Evolutionary conservation across 2,329 filamentous ascomycete species (phyloP).

Genomic region (Neofusicoccum sp.): DNA sequence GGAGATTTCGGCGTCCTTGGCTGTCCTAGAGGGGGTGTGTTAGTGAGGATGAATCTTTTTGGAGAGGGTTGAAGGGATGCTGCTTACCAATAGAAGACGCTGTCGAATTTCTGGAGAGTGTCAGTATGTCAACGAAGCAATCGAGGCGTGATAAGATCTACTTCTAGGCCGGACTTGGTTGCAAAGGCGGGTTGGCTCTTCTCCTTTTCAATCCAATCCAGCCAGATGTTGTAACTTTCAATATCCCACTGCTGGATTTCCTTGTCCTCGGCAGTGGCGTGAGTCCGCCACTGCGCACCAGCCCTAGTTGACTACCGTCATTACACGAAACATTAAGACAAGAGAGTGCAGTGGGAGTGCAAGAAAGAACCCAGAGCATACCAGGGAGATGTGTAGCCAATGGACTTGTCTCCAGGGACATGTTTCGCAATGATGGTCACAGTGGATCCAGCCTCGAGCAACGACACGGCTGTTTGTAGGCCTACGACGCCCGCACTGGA

Average conservation of each 20-base stretch:
- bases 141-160: not conserved
- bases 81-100: slow-evolving; percentile 18
- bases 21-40: slow-evolving; percentile 28
- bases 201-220: slow-evolving; percentile 32
- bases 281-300: slow-evolving; percentile 52
- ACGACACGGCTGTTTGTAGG: slow-evolving; percentile 48
- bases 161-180: slow-evolving; percentile 28
- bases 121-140: not conserved
- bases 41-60: not conserved
- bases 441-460: slow-evolving; percentile 44
- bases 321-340: not conserved
- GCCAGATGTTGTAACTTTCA: slow-evolving; percentile 48
- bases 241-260: slow-evolving; percentile 45
- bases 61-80: not conserved
- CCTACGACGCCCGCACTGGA: slow-evolving; percentile 51
- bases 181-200: slow-evolving; percentile 26
- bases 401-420: slow-evolving; percentile 45
- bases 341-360: not conserved
- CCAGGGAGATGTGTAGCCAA: slow-evolving; percentile 50
- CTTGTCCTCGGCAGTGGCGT: slow-evolving; percentile 36
- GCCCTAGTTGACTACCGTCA: slow-evolving; percentile 38
- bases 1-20: slow-evolving; percentile 21
- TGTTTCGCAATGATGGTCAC: slow-evolving; percentile 49
- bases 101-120: slow-evolving; percentile 21
- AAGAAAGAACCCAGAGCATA: slow-evolving; percentile 24